Conservation (phyloP, 257 asterid genomes). For the Forsythia suspensa region DNA sequence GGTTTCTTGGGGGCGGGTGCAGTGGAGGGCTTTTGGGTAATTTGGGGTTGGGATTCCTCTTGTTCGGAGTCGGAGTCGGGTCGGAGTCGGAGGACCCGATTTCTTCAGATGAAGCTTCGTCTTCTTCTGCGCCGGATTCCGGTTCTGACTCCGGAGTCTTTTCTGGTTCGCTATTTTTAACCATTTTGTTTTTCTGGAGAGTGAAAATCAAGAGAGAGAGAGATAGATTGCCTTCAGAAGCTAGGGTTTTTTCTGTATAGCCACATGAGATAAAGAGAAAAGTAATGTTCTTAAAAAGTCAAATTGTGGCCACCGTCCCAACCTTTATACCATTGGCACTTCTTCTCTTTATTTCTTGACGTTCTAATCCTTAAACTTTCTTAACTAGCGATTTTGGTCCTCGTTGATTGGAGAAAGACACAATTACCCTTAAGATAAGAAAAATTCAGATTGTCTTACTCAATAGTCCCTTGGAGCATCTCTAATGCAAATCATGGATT, state of each 20-base stretch:
- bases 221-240: neutral
- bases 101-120: conserved; percentile 36
- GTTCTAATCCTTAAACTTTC: too few relatives aligned
- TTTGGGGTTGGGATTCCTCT: conserved; percentile 17
- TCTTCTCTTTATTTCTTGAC: neutral
- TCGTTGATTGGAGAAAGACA: too few relatives aligned
- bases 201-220: neutral
- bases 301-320: neutral
- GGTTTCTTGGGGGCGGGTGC: conserved; percentile 11
- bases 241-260: neutral
- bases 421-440: too few relatives aligned
- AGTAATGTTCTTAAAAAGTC: too few relatives aligned
- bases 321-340: neutral
- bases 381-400: neutral
- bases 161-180: conserved; percentile 29
- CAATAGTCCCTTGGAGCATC: too few relatives aligned
- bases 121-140: conserved; percentile 41
- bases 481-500: too few relatives aligned
- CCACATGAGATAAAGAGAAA: too few relatives aligned
- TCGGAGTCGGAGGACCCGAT: conserved; percentile 20
- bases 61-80: conserved; percentile 27
- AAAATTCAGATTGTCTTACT: too few relatives aligned
- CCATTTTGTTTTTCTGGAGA: conserved; percentile 18
- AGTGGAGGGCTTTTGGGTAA: neutral
- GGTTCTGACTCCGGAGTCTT: conserved; percentile 22